phyloP scores from a whole-genome alignment of 2,329 filamentous ascomycete species.

The Phyllachora maydis region DNA sequence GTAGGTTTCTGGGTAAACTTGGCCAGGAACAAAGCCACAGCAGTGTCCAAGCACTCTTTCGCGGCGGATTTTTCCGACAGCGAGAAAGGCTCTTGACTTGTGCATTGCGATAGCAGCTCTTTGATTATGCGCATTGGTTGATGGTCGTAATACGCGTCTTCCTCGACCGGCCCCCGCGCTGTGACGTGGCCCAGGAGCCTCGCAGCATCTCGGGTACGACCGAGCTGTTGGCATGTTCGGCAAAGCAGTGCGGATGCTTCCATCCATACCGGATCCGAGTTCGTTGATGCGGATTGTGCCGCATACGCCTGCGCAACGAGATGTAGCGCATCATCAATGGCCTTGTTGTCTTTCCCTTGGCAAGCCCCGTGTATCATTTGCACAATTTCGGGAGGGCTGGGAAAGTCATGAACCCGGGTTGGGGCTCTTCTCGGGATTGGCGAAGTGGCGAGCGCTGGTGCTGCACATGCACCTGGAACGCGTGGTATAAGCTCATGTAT shows the following conservation, averaged over 20 bases:
- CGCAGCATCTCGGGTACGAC: slow-evolving; percentile 11
- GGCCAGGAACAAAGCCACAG: slow-evolving; percentile 12
- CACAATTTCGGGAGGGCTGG: slow-evolving; percentile 4
- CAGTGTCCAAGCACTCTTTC: too few relatives aligned
- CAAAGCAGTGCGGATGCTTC: slow-evolving; percentile 11
- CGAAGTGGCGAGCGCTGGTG: too few relatives aligned
- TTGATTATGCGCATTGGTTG: slow-evolving; percentile 14
- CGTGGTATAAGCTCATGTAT: too few relatives aligned
- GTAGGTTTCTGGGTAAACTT: slow-evolving; percentile 7
- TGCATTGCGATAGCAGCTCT: slow-evolving; percentile 5
- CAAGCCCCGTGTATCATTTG: slow-evolving; percentile 4
- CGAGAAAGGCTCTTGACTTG: too few relatives aligned
- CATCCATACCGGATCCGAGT: slow-evolving; percentile 4
- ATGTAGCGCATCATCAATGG: slow-evolving; percentile 2
- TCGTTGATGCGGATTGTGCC: slow-evolving; percentile 1
- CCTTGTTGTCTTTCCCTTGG: slow-evolving; percentile 1
- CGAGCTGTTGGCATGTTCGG: slow-evolving; percentile 10
- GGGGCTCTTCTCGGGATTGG: too few relatives aligned
- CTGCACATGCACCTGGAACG: too few relatives aligned
- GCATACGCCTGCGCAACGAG: slow-evolving; percentile 3
- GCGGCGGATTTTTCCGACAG: too few relatives aligned
- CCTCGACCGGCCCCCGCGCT: slow-evolving; percentile 9
- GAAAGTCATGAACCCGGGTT: slow-evolving; percentile 3
- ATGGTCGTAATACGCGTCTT: slow-evolving; percentile 14
- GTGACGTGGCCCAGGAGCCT: slow-evolving; percentile 10